A percentile compares a stretch with the other conserved stretches of the same genome.
Conservation (phyloP, 2,329 filamentous ascomycete genomes). For the Trichoderma brevicompactum region DNA sequence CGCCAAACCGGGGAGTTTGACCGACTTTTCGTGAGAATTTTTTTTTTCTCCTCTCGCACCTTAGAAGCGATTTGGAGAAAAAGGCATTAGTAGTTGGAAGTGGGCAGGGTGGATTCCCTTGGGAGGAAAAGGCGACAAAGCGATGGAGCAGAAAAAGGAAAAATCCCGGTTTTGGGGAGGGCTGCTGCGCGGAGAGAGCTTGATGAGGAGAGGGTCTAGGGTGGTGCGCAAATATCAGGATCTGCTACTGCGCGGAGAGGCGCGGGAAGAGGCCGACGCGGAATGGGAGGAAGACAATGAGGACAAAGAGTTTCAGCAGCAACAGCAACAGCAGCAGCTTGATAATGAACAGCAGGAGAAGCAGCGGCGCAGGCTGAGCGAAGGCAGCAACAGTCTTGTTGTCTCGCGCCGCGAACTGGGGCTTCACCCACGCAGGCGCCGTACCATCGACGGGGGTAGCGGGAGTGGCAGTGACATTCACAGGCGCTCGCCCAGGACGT, state of each 20-base stretch:
- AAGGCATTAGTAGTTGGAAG: neutral
- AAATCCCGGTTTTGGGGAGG: conserved; percentile 54
- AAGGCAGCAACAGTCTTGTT: conserved; percentile 25
- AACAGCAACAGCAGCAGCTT: neutral
- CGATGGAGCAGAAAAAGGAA: conserved; percentile 44
- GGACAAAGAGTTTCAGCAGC: conserved; percentile 10
- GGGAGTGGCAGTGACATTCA: conserved; percentile 14
- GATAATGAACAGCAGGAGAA: conserved; percentile 6
- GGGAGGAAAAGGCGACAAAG: conserved; percentile 27
- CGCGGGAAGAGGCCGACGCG: conserved; percentile 19
- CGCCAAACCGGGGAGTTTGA: conserved; percentile 21
- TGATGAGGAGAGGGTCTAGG: conserved; percentile 36
- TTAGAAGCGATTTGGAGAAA: neutral
- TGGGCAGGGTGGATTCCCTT: neutral
- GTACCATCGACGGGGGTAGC: conserved; percentile 15
- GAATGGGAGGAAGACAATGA: conserved; percentile 19
- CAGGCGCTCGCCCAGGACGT: conserved; percentile 16
- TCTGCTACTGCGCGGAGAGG: conserved; percentile 21
- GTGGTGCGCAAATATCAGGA: conserved; percentile 27
- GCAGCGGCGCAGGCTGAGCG: conserved; percentile 22
- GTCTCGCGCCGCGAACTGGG: conserved; percentile 5
- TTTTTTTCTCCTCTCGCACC: neutral
- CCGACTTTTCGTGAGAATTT: conserved; percentile 26
- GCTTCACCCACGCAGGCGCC: conserved; percentile 20
- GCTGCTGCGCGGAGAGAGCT: conserved; percentile 55